Evolutionary conservation across 2,329 filamentous ascomycete genomes (phyloP).

Genomic region (Drechslerella coelobrocha): DNA sequence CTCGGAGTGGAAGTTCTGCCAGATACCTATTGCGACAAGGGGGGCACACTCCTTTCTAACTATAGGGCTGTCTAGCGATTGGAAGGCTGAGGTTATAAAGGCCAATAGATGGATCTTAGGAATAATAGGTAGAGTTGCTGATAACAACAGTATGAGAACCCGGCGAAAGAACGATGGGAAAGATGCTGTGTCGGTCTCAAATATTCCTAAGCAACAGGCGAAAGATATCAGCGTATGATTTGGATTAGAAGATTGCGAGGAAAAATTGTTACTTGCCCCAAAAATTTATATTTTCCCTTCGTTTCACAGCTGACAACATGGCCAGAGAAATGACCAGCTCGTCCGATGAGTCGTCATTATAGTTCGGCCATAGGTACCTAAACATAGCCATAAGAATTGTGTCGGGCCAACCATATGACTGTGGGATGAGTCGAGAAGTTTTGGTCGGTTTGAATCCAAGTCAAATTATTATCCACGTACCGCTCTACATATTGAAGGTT

Average conservation of each 20-base stretch:
- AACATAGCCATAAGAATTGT: slow-evolving; percentile 28
- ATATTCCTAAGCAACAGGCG: slow-evolving; percentile 66
- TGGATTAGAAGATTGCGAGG: neutral
- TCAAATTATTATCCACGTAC: slow-evolving; percentile 60
- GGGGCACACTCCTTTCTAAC: slow-evolving; percentile 97
- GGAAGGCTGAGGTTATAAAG: slow-evolving; percentile 90
- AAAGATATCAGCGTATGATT: neutral
- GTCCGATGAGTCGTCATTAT: slow-evolving; percentile 85
- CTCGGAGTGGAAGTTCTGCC: slow-evolving; percentile 88
- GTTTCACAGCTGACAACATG: slow-evolving; percentile 85
- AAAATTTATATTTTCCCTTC: slow-evolving; percentile 81
- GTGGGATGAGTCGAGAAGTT: neutral
- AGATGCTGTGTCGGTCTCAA: slow-evolving; percentile 76
- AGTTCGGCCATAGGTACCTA: slow-evolving; percentile 94
- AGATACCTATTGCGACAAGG: slow-evolving; percentile 90
- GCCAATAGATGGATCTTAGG: slow-evolving; percentile 83
- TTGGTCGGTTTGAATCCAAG: slow-evolving; percentile 1
- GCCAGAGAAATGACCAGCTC: slow-evolving; percentile 88
- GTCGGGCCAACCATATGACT: neutral
- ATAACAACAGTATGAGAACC: slow-evolving; percentile 83
- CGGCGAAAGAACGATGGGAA: slow-evolving; percentile 91
- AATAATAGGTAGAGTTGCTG: slow-evolving; percentile 69
- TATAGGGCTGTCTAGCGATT: slow-evolving; percentile 85
- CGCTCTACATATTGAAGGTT: slow-evolving; percentile 88
- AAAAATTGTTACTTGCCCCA: slow-evolving; percentile 69